Evolutionary conservation across 306 rosid species (phyloP).

Genomic region (Fagus crenata): DNA sequence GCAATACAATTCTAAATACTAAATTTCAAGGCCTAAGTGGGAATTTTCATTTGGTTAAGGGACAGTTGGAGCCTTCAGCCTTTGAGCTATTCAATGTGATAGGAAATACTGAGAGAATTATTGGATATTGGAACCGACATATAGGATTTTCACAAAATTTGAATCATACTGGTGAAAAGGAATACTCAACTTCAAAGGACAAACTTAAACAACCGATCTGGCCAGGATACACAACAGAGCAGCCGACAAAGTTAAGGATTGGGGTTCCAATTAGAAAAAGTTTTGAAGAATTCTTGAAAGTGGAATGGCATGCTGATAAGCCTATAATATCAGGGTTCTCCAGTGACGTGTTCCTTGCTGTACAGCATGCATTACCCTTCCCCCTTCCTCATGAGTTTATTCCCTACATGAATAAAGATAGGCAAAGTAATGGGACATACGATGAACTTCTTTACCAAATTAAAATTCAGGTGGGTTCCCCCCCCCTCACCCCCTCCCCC

Average conservation of each 20-base stretch:
- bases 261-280: constrained; percentile 30
- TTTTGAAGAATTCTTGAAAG: constrained; percentile 25
- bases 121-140: constrained; percentile 32
- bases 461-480: constrained; percentile 7
- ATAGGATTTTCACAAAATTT: too few relatives aligned
- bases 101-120: constrained; percentile 25
- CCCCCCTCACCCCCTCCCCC: neutral
- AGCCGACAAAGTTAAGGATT: constrained; percentile 34
- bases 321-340: constrained; percentile 31
- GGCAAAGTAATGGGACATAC: constrained; percentile 15
- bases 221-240: constrained; percentile 37
- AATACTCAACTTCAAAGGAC: neutral
- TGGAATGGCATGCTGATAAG: constrained; percentile 16
- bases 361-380: constrained; percentile 28
- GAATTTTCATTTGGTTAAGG: constrained; percentile 18
- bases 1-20: neutral
- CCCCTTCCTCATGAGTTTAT: constrained; percentile 24
- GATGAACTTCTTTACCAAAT: constrained; percentile 21
- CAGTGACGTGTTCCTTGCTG: constrained; percentile 33
- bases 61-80: constrained; percentile 33
- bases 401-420: neutral
- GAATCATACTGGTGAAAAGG: neutral
- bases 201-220: constrained; percentile 34
- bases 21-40: constrained; percentile 33
- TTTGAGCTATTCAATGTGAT: constrained; percentile 38